Base-by-base conservation (phyloP, 192 early-diverging fungal species). In the Thamnidium elegans region DNA sequence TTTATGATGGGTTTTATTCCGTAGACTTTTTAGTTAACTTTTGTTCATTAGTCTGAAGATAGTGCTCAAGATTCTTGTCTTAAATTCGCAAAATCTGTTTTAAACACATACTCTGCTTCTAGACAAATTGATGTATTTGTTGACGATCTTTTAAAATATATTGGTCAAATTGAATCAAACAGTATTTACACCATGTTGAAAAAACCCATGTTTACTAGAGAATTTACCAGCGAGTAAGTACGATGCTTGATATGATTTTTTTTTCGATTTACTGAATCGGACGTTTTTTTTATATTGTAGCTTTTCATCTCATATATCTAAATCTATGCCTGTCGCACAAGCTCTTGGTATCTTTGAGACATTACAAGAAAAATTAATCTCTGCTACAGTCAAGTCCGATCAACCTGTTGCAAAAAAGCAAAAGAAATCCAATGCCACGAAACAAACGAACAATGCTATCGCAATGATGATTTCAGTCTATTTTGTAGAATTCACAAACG, bases 111-210 rank as follows among this genome's bases (percentile, higher is more conserved):
- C 43, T 52, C 71, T 39, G 66, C 62, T 11, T 63, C 71, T 5
- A 55, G 71, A 45, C 71, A 73, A 64, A n/a, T 73, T 1, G 71
- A 67, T 53, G 32, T 51, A 34, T 73, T 64, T 48, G 34, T 73
- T n/a, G 53, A 68, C n/a, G 66, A 67, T 4, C 26, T 26, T 26
- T 26, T 26, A 26, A 26, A 26, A 26, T 47, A 55, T 15, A 32
- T 73, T 4, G 47, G 52, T 4, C 9, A 39, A 10, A n/a, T 59
- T 9, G 50, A 47, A n/a, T 30, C 26, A 19, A 51, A 63, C 17
- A 56, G 68, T 32, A 44, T 42, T 4, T 58, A 73, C n/a, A 8
- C 46, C 6, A 11, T 58, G 0, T n/a, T 73, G 4, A 23, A 47
- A 10, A 63, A 67, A 36, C 71, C 71, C 1, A 32, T 73, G 14